Conservation (phyloP, 352 stramenopile genomes). For the Pseudoperonospora humuli region DNA sequence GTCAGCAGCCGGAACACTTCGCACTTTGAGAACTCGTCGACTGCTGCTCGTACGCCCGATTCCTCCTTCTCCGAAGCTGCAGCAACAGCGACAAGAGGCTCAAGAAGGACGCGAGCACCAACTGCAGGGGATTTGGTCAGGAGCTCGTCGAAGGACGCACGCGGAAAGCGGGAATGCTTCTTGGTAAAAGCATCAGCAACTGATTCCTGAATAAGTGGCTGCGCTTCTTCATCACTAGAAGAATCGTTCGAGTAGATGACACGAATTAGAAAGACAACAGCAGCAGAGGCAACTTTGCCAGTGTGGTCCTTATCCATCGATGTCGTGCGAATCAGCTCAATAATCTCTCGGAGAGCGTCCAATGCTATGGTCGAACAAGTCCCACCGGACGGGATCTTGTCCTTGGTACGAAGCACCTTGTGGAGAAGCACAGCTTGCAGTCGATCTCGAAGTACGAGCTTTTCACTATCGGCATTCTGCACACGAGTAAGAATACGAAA, state of each 20-base stretch:
- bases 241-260: constrained; percentile 24
- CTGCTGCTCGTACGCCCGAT: constrained; percentile 13
- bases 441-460: constrained; percentile 67
- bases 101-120: constrained; percentile 46
- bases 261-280: constrained; percentile 59
- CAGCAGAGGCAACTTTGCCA: constrained; percentile 44
- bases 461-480: constrained; percentile 48
- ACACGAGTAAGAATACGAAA: constrained; percentile 49
- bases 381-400: constrained; percentile 25
- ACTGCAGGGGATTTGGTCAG: constrained; percentile 41
- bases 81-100: constrained; percentile 41
- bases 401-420: constrained; percentile 59
- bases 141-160: constrained; percentile 60
- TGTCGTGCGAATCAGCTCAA: constrained; percentile 40
- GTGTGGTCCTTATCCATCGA: constrained; percentile 57
- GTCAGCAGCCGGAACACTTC: constrained; percentile 74
- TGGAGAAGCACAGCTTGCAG: constrained; percentile 56
- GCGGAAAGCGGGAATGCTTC: constrained; percentile 76
- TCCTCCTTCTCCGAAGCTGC: constrained; percentile 29
- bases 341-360: constrained; percentile 26
- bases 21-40: constrained; percentile 72
- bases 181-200: constrained; percentile 68
- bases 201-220: constrained; percentile 23
- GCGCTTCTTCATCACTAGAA: constrained; percentile 17
- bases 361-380: constrained; percentile 18